phyloP scores from a whole-genome alignment of 345 rosid genomes.

The Populus ilicifolia region DNA sequence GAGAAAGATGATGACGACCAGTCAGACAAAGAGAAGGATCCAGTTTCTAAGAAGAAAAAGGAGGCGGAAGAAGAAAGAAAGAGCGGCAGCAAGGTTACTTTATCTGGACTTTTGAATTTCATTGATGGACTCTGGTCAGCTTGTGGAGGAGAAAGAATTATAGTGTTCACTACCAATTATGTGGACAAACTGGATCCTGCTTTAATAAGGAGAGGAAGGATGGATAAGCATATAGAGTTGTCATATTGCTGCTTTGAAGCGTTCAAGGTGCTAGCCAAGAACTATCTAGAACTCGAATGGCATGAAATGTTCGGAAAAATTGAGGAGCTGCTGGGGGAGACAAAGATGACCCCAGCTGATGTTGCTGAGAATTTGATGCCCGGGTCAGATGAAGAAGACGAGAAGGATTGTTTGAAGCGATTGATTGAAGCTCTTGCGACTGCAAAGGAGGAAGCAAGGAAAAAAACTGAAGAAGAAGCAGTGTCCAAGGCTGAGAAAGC shows the following conservation, averaged over 20 bases:
- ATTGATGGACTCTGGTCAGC: conserved; percentile 20
- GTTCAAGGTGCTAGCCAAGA: conserved; percentile 7
- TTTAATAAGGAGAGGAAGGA: conserved; percentile 15
- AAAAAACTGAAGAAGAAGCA: not conserved
- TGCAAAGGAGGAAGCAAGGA: conserved; percentile 2
- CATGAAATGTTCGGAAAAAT: conserved; percentile 1
- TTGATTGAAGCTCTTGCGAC: conserved; percentile 10
- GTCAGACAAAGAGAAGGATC: not conserved
- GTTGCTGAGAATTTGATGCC: conserved; percentile 16
- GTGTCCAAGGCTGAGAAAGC: not conserved
- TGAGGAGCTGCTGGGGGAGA: conserved; percentile 7
- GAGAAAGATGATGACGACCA: not conserved
- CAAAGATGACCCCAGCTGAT: conserved; percentile 12
- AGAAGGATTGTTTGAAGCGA: not conserved
- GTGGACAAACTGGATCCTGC: conserved; percentile 22
- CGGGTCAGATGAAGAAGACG: conserved; percentile 1
- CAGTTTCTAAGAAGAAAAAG: not conserved
- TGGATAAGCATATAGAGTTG: conserved; percentile 16
- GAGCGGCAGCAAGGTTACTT: not conserved
- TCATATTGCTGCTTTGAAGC: conserved; percentile 16
- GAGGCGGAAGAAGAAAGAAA: not conserved
- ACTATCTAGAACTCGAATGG: not conserved
- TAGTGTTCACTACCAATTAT: conserved; percentile 19
- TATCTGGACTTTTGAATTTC: conserved; percentile 12
- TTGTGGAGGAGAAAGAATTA: conserved; percentile 15